Evolutionary conservation across 768 basidiomycete genomes (phyloP).

Genomic region (Kwoniella heveanensis): DNA sequence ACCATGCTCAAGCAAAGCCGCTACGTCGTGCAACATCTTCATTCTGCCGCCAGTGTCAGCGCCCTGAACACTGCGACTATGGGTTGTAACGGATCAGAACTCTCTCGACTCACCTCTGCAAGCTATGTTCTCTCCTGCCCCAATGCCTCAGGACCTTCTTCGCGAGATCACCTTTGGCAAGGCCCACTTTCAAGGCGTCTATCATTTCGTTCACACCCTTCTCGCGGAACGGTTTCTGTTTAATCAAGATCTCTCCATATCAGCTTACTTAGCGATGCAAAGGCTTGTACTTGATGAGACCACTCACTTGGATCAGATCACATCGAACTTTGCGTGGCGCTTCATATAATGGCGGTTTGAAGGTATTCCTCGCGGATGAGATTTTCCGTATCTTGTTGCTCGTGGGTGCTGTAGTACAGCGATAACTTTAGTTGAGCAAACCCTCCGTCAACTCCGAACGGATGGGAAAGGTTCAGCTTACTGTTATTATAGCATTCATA

Average conservation of each 20-base stretch:
- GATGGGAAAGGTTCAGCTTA: too few relatives aligned
- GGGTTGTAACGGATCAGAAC: neutral
- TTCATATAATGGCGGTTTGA: conserved; percentile 19
- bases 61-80: neutral
- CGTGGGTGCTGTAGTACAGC: conserved; percentile 8
- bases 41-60: neutral
- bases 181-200: conserved; percentile 14
- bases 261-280: conserved; percentile 7
- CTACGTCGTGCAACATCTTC: conserved; percentile 9
- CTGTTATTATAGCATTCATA: conserved; percentile 32
- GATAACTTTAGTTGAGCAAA: too few relatives aligned
- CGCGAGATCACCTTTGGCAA: conserved; percentile 20
- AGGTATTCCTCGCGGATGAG: conserved; percentile 5
- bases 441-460: too few relatives aligned
- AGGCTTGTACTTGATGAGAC: too few relatives aligned
- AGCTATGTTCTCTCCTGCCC: conserved; percentile 18
- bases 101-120: neutral
- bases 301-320: conserved; percentile 16
- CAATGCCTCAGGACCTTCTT: conserved; percentile 10
- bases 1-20: conserved; percentile 14
- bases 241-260: neutral
- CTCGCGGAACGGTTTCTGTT: conserved; percentile 17
- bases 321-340: conserved; percentile 20
- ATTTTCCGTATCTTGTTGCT: conserved; percentile 15
- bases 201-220: conserved; percentile 13